phyloP scores from a whole-genome alignment of 106 monocot species.

The Narthecium ossifragum region DNA sequence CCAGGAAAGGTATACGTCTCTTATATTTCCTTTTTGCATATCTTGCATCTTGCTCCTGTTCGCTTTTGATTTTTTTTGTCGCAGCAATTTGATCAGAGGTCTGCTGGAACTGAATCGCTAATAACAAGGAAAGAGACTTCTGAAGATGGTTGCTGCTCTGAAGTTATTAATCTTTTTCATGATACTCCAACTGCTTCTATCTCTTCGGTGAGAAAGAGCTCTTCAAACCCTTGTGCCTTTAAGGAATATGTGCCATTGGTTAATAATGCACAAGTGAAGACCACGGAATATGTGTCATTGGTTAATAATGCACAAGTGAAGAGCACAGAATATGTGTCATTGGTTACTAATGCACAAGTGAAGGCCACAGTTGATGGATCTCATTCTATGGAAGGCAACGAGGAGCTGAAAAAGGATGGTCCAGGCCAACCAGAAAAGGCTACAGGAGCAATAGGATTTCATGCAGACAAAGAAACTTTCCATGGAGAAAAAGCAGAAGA shows the following conservation, averaged over 20 bases:
- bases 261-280: conserved; percentile 19
- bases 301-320: conserved; percentile 20
- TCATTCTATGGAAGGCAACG: conserved; percentile 14
- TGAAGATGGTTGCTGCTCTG: conserved; percentile 45
- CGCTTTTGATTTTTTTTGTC: too few relatives aligned
- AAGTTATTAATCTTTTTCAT: conserved; percentile 55
- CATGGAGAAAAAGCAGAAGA: conserved; percentile 3
- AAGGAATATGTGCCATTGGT: conserved; percentile 19
- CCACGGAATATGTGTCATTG: conserved; percentile 6
- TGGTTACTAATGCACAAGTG: conserved; percentile 14
- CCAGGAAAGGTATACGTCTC: conserved; percentile 26
- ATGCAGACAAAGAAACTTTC: conserved; percentile 9
- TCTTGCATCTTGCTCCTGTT: too few relatives aligned
- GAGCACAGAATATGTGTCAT: conserved; percentile 7
- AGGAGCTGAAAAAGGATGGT: conserved; percentile 8
- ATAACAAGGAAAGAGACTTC: conserved; percentile 29
- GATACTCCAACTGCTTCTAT: conserved; percentile 45
- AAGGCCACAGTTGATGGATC: conserved; percentile 14
- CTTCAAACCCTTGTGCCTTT: conserved; percentile 12
- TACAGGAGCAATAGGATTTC: too few relatives aligned
- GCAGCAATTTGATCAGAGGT: conserved; percentile 18
- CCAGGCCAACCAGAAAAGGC: too few relatives aligned
- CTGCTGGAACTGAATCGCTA: conserved; percentile 11
- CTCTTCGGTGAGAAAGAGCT: conserved; percentile 27
- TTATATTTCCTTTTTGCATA: too few relatives aligned